A percentile compares a stretch with the other conserved stretches of the same genome.
Conservation (phyloP, 192 early-diverging fungal species). For the Cladochytrium replicatum region DNA sequence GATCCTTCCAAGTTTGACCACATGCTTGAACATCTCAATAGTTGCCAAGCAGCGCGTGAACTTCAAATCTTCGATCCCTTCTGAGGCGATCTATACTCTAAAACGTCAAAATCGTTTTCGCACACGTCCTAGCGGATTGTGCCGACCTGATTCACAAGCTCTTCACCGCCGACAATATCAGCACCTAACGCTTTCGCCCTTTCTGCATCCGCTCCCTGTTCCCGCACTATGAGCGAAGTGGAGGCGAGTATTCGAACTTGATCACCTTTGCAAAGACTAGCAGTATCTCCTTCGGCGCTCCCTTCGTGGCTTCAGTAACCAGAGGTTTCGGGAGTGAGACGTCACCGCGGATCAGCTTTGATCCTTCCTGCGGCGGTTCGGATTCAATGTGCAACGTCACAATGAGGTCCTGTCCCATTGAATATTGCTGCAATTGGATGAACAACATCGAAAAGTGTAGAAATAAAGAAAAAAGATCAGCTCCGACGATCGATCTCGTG, state of each 20-base stretch:
- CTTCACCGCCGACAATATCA: constrained; percentile 73
- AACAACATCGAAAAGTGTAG: too few relatives aligned
- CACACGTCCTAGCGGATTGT: too few relatives aligned
- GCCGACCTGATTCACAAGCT: constrained; percentile 68
- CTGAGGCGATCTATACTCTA: too few relatives aligned
- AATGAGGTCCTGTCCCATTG: constrained; percentile 16
- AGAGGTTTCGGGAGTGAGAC: constrained; percentile 56
- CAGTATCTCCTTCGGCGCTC: constrained; percentile 32
- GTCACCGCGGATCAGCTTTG: constrained; percentile 69
- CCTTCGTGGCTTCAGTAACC: constrained; percentile 44
- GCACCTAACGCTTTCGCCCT: constrained; percentile 74
- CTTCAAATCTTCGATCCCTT: too few relatives aligned
- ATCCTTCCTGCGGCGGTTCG: constrained; percentile 58
- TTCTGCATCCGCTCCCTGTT: constrained; percentile 63
- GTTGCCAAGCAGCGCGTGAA: constrained; percentile 85
- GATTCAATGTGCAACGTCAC: constrained; percentile 21
- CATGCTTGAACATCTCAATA: constrained; percentile 77
- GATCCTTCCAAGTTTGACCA: constrained; percentile 77
- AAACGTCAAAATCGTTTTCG: too few relatives aligned
- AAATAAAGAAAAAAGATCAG: too few relatives aligned
- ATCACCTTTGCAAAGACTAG: constrained; percentile 81
- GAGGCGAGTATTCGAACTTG: too few relatives aligned
- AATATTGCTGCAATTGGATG: constrained; percentile 18
- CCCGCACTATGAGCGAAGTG: neutral
- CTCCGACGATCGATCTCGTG: too few relatives aligned